phyloP scores from a whole-genome alignment of 1,139 yeast genomes.

The Zygotorulaspora mrakii region DNA sequence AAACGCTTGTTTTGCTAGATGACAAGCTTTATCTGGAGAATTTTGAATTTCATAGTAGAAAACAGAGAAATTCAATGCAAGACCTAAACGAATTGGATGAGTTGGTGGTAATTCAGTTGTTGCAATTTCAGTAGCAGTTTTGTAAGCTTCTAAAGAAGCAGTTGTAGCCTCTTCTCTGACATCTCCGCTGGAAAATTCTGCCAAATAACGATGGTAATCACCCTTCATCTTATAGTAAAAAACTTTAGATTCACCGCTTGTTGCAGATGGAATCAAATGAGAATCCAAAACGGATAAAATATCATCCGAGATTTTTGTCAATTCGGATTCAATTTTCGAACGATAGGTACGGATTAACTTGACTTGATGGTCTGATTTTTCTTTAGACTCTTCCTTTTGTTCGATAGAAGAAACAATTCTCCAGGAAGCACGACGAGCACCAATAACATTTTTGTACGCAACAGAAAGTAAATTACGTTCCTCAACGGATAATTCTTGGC shows the following conservation, averaged over 20 bases:
- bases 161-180: constrained; percentile 92
- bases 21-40: constrained; percentile 98
- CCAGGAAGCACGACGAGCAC: constrained; percentile 99
- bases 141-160: constrained; percentile 89
- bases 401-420: constrained; percentile 96
- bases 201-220: constrained; percentile 98
- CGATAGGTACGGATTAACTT: constrained; percentile 90
- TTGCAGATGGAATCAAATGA: constrained; percentile 91
- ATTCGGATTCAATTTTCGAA: constrained; percentile 88
- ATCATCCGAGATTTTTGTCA: constrained; percentile 91
- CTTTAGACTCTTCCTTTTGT: constrained; percentile 97
- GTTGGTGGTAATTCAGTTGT: constrained; percentile 97
- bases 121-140: constrained; percentile 94
- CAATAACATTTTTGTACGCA: constrained; percentile 97
- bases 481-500: constrained; percentile 93
- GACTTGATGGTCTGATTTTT: constrained; percentile 70
- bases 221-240: constrained; percentile 99
- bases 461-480: constrained; percentile 96
- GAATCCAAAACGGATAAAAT: constrained; percentile 81
- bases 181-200: constrained; percentile 90
- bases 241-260: constrained; percentile 95
- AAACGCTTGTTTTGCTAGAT: constrained; percentile 96
- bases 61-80: constrained; percentile 96
- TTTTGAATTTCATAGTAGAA: constrained; percentile 97
- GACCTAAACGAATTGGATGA: constrained; percentile 96